phyloP scores from a whole-genome alignment of 148 eudicot genomes.

The Polygonum maritimum region DNA sequence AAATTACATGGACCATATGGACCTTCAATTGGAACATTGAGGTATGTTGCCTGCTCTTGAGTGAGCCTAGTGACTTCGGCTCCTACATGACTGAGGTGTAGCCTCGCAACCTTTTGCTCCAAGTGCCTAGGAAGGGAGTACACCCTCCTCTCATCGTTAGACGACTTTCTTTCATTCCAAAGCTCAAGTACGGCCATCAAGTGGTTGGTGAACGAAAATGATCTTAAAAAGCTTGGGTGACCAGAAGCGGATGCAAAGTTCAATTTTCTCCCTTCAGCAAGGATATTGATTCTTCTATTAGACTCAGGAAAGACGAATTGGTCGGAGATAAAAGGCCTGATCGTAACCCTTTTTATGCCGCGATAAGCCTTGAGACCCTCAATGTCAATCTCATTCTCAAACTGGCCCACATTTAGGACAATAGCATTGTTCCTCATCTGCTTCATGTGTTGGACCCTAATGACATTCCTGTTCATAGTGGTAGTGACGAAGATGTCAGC shows the following conservation, averaged over 20 bases:
- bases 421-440: conserved; percentile 98
- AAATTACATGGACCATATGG: conserved; percentile 30
- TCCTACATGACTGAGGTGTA: no score
- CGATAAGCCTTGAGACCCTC: conserved; percentile 76
- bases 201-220: conserved; percentile 94
- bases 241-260: conserved; percentile 96
- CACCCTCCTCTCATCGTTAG: conserved; percentile 82
- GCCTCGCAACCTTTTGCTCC: conserved; percentile 92
- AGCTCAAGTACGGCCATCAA: conserved; percentile 92
- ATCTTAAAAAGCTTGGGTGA: conserved; percentile 92
- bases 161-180: conserved; percentile 66
- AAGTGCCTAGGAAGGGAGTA: conserved; percentile 90
- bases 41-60: conserved; percentile 14
- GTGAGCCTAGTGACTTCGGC: no score
- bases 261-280: conserved; percentile 94
- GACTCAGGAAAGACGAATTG: conserved; percentile 83
- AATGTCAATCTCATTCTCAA: conserved; percentile 95
- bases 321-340: conserved; percentile 76
- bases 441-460: conserved; percentile 80
- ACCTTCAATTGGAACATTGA: background rate
- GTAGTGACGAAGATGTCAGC: conserved; percentile 84
- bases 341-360: conserved; percentile 73
- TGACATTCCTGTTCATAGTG: conserved; percentile 95
- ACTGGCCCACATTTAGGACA: conserved; percentile 92
- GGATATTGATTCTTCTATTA: conserved; percentile 50